phyloP scores from a whole-genome alignment of 768 basidiomycete species.

The Boletus fagicola region DNA sequence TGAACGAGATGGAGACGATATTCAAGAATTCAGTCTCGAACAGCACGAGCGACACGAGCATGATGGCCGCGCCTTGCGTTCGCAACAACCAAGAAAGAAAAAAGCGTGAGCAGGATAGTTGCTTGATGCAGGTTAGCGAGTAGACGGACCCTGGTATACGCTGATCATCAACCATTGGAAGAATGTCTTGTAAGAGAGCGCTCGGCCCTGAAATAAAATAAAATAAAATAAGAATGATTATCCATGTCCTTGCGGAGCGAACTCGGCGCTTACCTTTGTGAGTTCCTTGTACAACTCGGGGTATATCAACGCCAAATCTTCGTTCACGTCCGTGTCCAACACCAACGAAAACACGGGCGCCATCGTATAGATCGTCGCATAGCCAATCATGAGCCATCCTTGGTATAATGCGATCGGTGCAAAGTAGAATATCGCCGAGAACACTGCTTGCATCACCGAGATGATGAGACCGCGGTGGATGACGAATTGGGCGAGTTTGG shows the following conservation, averaged over 20 bases:
- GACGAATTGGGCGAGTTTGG: constrained; percentile 97
- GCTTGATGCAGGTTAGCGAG: neutral
- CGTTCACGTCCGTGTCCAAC: constrained; percentile 91
- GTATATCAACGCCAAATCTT: constrained; percentile 91
- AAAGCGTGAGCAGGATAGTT: neutral
- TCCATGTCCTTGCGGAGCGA: neutral
- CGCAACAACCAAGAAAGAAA: neutral
- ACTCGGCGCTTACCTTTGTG: constrained; percentile 64
- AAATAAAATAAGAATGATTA: neutral
- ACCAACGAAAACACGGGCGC: constrained; percentile 97
- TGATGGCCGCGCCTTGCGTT: constrained; percentile 88
- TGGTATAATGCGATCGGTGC: constrained; percentile 97
- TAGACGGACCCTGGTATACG: constrained; percentile 81
- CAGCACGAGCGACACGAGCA: constrained; percentile 94
- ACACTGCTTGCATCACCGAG: constrained; percentile 96
- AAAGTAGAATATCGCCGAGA: constrained; percentile 89
- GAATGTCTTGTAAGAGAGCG: constrained; percentile 96
- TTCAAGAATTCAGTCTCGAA: constrained; percentile 98
- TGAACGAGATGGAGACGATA: constrained; percentile 98
- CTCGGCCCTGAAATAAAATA: constrained; percentile 87
- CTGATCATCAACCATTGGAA: constrained; percentile 98
- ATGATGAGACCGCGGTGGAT: constrained; percentile 97
- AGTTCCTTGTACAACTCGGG: constrained; percentile 98
- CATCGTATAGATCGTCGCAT: constrained; percentile 97
- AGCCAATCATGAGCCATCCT: constrained; percentile 96